These are phyloP conservation scores for Daphne laureola DNA, from an alignment of 441 rosid genomes.

Conservation along the genomic window DNA sequence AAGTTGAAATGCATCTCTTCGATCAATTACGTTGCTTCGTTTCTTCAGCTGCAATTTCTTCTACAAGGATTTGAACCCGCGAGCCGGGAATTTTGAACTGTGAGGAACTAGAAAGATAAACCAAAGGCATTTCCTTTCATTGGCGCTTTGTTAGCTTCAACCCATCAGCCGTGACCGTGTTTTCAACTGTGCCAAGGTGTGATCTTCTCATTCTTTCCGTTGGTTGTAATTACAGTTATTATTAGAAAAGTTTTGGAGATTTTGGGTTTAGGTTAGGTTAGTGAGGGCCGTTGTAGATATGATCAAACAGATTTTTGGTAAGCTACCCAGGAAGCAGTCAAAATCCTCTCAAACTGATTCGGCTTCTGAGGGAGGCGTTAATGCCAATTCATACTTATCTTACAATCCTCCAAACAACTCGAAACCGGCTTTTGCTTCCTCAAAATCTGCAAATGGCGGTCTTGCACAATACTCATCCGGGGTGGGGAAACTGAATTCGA, in stretches of 20 bases:
- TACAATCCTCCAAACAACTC: slow-evolving; percentile 34
- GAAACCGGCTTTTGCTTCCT: slow-evolving; percentile 30
- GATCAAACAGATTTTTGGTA: slow-evolving; percentile 84
- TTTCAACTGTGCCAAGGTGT: slow-evolving; percentile 21
- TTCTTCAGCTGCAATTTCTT: neutral
- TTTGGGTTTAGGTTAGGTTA: slow-evolving; percentile 18
- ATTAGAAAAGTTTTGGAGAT: slow-evolving; percentile 17
- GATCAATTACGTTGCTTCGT: slow-evolving; percentile 5
- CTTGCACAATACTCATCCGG: slow-evolving; percentile 21
- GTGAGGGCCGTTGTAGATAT: slow-evolving; percentile 37
- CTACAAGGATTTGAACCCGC: neutral
- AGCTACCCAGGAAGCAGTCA: slow-evolving; percentile 71
- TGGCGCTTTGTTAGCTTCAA: slow-evolving; percentile 13
- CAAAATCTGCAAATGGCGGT: slow-evolving; percentile 29
- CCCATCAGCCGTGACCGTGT: slow-evolving; percentile 15
- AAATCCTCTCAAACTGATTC: slow-evolving; percentile 59
- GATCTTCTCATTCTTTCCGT: neutral
- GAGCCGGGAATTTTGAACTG: slow-evolving; percentile 10
- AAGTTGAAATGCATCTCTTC: slow-evolving; percentile 19
- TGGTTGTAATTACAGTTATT: too few species aligned
- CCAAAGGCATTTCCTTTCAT: slow-evolving; percentile 12
- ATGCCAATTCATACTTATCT: slow-evolving; percentile 31
- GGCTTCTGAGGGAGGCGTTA: slow-evolving; percentile 33
- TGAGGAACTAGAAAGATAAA: slow-evolving; percentile 3
- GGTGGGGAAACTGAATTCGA: slow-evolving; percentile 33